Base-by-base conservation (phyloP, 768 basidiomycete genomes). In the Podaxis pistillaris region DNA sequence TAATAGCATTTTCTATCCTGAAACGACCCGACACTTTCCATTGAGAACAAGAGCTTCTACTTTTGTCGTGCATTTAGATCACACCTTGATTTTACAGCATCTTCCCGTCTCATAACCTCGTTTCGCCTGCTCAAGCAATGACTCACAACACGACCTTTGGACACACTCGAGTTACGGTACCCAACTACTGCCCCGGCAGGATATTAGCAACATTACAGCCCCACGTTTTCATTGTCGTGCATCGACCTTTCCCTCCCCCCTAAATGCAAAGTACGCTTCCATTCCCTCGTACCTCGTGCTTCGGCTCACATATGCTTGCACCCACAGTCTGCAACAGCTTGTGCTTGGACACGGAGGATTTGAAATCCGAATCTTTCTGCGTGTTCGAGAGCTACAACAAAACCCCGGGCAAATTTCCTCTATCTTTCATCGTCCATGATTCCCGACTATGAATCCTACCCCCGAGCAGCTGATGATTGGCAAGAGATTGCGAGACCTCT, bases 401-500 rank as follows among this genome's bases (percentile, higher is more conserved):
- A 12, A 9, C 22, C 12, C 37, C 37, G 8, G 30, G 12, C n/a
- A 15, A 19, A 9, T 22, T 19, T 4, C 36, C n/a, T 52, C 1
- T 44, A 37, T 15, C 19, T 13, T n/a, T 15, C 33, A 28, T 36
- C 38, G 30, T 41, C 26, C 60, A 62, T 62, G 60, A 54, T 44
- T 62, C n/a, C 33, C 41, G 60, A 56, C 19, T 17, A 62, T 62
- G 60, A 54, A 62, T 22, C 60, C 41, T 47, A 56, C 52, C 1
- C 30, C 60, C 13, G 60, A 62, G 53, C 60, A 62, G 46, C 26
- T 62, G 60, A 62, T 47, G 60, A 62, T 62, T 33, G 41, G 40
- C 3, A 62, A 47, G 12, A 30, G 60, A 36, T 26, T 62, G 8
- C 41, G 60, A 26, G 60, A 62, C 30, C 22, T 62, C 8, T 62